Percentiles rank a stretch among this genome's conserved stretches.
phyloP scores from a whole-genome alignment of 164 flowering plant species.

The Berberis thunbergii region DNA sequence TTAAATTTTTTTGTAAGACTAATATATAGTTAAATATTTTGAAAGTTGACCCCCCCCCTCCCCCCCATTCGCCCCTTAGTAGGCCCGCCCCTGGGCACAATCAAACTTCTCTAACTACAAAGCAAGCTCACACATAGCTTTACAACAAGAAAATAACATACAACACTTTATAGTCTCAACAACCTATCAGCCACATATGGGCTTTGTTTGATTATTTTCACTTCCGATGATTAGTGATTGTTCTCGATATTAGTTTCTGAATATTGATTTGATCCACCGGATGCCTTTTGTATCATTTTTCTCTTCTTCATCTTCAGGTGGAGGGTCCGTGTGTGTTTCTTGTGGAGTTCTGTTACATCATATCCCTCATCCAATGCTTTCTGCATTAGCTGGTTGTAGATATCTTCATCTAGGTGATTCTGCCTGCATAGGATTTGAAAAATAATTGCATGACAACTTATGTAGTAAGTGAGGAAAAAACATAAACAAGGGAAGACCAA shows the following conservation, averaged over 20 bases:
- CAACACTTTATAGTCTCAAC: no score
- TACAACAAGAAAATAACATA: no score
- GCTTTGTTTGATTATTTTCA: no score
- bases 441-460: not conserved
- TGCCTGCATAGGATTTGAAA: slow-evolving; percentile 67
- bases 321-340: slow-evolving; percentile 65
- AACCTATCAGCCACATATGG: no score
- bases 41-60: no score
- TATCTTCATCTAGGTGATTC: slow-evolving; percentile 55
- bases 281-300: slow-evolving; percentile 67
- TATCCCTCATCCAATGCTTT: slow-evolving; percentile 75
- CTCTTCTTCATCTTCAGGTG: slow-evolving; percentile 46
- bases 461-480: not conserved
- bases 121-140: no score
- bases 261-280: slow-evolving; percentile 86
- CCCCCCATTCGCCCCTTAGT: no score
- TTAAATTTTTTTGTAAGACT: no score
- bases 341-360: slow-evolving; percentile 77
- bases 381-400: slow-evolving; percentile 56
- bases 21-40: no score
- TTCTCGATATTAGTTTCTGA: slow-evolving; percentile 35
- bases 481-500: not conserved
- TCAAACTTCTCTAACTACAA: no score
- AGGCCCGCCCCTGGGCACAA: no score
- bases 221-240: no score